These are phyloP conservation scores for Eucalyptus melliodora DNA, from an alignment of 345 rosid species.

Conservation along the genomic window DNA sequence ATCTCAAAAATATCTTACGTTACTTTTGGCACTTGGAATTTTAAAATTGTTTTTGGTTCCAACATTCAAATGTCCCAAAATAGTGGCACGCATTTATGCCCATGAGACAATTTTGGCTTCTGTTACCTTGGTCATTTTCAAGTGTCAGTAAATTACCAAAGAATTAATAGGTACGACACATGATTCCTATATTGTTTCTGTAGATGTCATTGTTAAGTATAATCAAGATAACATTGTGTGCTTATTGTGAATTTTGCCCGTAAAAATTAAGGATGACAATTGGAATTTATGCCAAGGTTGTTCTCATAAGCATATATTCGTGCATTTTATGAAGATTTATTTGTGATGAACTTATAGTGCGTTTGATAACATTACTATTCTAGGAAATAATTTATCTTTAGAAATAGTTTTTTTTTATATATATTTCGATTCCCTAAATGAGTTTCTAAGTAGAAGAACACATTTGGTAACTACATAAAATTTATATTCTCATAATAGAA, in stretches of 20 bases:
- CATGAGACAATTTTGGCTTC: not conserved
- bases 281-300: not conserved
- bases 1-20: not conserved
- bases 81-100: not conserved
- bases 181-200: not conserved
- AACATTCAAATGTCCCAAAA: not conserved
- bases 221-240: not conserved
- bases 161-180: not conserved
- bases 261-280: not conserved
- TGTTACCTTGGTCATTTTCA: not conserved
- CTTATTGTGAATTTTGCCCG: not conserved
- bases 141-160: not conserved
- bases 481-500: fast-evolving
- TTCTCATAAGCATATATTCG: fast-evolving
- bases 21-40: too few species aligned
- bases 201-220: not conserved
- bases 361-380: too few species aligned
- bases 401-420: fast-evolving
- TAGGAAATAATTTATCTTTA: fast-evolving
- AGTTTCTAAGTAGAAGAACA: too few species aligned
- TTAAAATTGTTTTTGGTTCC: too few species aligned
- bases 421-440: too few species aligned
- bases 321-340: not conserved
- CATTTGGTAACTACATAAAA: too few species aligned
- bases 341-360: not conserved